A percentile compares a stretch with the other conserved stretches of the same genome.
phyloP scores from a whole-genome alignment of 148 eudicot genomes.

The Rhododendron griersonianum region DNA sequence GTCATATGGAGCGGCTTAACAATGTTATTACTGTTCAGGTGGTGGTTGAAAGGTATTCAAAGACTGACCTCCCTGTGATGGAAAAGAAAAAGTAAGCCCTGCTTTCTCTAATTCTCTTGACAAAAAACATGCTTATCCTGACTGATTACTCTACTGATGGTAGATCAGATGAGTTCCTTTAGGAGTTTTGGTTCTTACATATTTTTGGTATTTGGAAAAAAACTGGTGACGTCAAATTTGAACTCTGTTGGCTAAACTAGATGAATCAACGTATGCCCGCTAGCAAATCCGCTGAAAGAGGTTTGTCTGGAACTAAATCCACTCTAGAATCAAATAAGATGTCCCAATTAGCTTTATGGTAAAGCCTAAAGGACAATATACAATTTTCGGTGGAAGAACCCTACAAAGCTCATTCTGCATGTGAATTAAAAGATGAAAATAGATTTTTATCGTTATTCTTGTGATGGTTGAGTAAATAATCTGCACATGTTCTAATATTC shows the following conservation, averaged over 20 bases:
- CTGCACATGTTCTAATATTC: background rate
- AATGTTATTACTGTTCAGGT: constrained; percentile 37
- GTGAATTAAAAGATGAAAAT: background rate
- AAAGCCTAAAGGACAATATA: background rate
- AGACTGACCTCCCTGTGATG: constrained; percentile 73
- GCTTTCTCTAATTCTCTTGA: background rate
- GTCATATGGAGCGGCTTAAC: background rate
- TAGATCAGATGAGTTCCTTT: background rate
- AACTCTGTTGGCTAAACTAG: background rate
- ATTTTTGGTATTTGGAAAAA: background rate
- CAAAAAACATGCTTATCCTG: background rate
- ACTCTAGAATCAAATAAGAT: background rate
- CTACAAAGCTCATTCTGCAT: background rate
- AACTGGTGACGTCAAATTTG: background rate
- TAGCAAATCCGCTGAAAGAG: background rate
- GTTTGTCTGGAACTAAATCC: background rate
- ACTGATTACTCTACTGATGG: background rate
- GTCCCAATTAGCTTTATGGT: background rate
- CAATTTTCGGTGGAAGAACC: background rate
- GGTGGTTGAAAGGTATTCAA: constrained; percentile 74
- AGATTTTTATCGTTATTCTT: background rate
- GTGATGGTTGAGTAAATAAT: background rate
- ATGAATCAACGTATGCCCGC: background rate
- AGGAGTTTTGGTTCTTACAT: background rate
- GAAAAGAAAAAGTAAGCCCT: constrained; percentile 85